Evolutionary conservation across 2,329 filamentous ascomycete genomes (phyloP).

Genomic region (Nemania sp.): DNA sequence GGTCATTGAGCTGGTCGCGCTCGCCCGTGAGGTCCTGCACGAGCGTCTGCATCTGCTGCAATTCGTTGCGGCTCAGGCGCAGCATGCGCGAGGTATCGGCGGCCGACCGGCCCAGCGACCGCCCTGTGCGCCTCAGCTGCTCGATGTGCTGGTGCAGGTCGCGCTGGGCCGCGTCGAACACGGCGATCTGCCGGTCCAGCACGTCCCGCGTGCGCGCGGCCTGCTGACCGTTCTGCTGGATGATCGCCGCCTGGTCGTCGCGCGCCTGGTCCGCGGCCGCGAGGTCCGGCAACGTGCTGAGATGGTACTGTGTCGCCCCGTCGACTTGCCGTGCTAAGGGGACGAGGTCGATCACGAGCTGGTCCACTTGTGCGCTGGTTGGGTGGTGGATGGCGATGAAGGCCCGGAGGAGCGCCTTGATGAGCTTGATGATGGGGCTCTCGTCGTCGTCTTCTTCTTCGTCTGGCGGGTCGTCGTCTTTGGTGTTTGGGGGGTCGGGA

Average conservation of each 20-base stretch:
- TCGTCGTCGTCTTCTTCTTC: too few species aligned
- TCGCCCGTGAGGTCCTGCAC: background rate
- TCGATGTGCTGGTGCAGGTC: background rate
- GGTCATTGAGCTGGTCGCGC: background rate
- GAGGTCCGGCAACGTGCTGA: too few species aligned
- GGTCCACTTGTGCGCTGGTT: too few species aligned
- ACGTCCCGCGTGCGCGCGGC: background rate
- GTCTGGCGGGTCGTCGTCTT: too few species aligned
- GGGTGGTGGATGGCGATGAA: too few species aligned
- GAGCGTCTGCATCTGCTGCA: background rate
- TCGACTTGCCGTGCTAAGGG: background rate
- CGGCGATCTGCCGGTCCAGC: conserved; percentile 7
- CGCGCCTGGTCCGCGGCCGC: background rate
- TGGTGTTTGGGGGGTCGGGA: too few species aligned
- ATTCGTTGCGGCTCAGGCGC: background rate
- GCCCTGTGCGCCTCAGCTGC: background rate
- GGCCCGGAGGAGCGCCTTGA: too few species aligned
- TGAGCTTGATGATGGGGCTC: too few species aligned
- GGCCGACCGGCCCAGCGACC: background rate
- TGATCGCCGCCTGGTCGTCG: background rate
- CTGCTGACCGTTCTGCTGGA: conserved; percentile 5
- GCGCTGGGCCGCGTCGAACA: background rate
- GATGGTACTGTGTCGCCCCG: background rate
- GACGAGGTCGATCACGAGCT: too few species aligned
- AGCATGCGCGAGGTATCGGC: background rate